Evolutionary conservation across 139 green algal genomes (phyloP).

Genomic region (Zygnema circumcarinatum): DNA sequence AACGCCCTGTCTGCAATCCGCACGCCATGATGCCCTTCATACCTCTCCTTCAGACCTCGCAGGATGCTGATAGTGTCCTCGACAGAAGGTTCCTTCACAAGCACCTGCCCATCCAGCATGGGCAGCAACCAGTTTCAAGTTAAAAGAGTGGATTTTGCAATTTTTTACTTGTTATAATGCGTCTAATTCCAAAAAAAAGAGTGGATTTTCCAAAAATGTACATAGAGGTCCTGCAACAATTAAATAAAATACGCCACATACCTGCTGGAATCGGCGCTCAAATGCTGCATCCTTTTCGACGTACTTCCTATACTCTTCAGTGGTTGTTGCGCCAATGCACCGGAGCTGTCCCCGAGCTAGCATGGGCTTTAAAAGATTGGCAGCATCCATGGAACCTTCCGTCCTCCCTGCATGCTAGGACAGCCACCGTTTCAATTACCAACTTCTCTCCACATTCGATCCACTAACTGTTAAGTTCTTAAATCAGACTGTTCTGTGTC

Average conservation of each 20-base stretch:
- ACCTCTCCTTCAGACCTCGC: conserved; percentile 87
- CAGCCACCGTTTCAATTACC: no score
- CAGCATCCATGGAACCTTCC: conserved; percentile 89
- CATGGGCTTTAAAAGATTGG: conserved; percentile 97
- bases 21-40: conserved; percentile 81
- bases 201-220: no score
- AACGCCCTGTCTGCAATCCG: conserved; percentile 76
- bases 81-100: conserved; percentile 84
- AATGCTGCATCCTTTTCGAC: conserved; percentile 69
- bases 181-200: no score
- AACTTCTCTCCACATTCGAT: no score
- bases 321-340: conserved; percentile 80
- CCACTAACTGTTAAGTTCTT: no score
- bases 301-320: conserved; percentile 68
- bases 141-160: no score
- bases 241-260: no score
- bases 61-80: conserved; percentile 92
- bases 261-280: conserved; percentile 68
- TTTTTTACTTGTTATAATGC: no score
- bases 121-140: no score
- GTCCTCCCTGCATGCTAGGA: conserved; percentile 71
- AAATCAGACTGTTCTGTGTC: no score
- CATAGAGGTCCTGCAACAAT: no score
- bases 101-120: conserved; percentile 11
- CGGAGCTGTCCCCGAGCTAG: conserved; percentile 91